Base-by-base conservation (phyloP, 345 rosid genomes). In the rapeseed (Brassica napus) region DNA sequence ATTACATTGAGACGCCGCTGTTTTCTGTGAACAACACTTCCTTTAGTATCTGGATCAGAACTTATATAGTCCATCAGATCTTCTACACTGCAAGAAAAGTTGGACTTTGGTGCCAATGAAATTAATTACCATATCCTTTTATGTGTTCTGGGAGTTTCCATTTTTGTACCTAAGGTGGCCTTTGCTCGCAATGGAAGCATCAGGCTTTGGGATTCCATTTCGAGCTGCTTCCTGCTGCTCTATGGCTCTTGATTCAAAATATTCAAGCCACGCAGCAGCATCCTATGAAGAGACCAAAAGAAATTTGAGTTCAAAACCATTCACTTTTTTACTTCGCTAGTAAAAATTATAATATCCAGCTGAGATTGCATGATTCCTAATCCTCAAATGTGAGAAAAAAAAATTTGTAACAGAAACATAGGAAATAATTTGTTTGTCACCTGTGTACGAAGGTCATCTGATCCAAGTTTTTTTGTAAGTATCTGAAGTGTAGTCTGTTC, bases 251-350 rank as follows among this genome's bases (percentile, higher is more conserved):
- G 98, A 86, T 82, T 94, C 97, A 77, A 94, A 94, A 80, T 90
- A 89, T 82, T 94, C 98, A 58, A 94, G 98, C 98, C 98, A 94
- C 9, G 97, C 97, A 82, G 92, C 94, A 58, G 98, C 94, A 84
- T 94, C 97, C 98, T 94, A 81, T 70, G 80, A 68, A 67, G 54
- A 65, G 12, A 49, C 55, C 55, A 49, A 72, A 78, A 65, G 10
- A 62, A 12, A 14, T 62, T 14, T n/a, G 35, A 63, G 32, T 55
- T 65, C 81, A 71, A 12, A 35, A 54, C n/a, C 14, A 26, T 55
- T 57, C 57, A 35, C 59, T 65, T 14, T 52, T 11, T 32, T 61
- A 60, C 60, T 42, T 55, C 21, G 32, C n/a, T 39, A 71, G 61
- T 42, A 65, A 28, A 23, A 64, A 28, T 9, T 44, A 42, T 44